Conservation (phyloP, 768 basidiomycete genomes). For the Chalciporus chontae region DNA sequence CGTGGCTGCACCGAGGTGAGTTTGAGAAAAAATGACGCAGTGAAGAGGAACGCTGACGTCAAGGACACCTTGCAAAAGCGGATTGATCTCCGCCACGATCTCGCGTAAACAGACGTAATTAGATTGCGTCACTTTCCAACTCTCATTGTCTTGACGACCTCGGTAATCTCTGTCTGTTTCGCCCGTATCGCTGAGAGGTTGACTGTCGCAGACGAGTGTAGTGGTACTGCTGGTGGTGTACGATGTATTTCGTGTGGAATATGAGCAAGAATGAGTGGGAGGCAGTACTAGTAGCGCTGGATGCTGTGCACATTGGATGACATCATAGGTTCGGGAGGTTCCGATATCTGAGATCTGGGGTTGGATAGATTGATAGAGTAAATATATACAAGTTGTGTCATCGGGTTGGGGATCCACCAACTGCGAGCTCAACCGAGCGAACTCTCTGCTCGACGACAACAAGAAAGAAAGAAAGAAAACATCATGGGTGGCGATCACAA, state of each 20-base stretch:
- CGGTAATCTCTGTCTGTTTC: slow-evolving; percentile 1
- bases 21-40: slow-evolving; percentile 24
- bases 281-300: background rate
- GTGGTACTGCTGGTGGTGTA: background rate
- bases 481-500: slow-evolving; percentile 80
- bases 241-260: background rate
- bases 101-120: slow-evolving; percentile 38
- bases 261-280: background rate
- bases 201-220: background rate
- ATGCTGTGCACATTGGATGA: slow-evolving; percentile 18
- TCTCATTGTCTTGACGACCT: slow-evolving; percentile 33
- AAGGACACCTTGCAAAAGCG: slow-evolving; percentile 35
- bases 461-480: background rate
- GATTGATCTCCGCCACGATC: slow-evolving; percentile 60
- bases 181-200: background rate
- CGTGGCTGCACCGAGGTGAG: slow-evolving; percentile 80
- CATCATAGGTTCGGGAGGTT: slow-evolving; percentile 26
- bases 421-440: too few relatives aligned
- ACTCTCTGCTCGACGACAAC: slow-evolving; percentile 18
- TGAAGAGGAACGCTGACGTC: slow-evolving; percentile 25
- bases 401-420: slow-evolving; percentile 27
- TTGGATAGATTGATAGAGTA: slow-evolving; percentile 24
- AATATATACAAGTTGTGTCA: slow-evolving; percentile 39
- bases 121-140: slow-evolving; percentile 28
- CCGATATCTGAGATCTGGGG: slow-evolving; percentile 37